Conservation (phyloP, 2,329 filamentous ascomycete species). For the Neonectria punicea region DNA sequence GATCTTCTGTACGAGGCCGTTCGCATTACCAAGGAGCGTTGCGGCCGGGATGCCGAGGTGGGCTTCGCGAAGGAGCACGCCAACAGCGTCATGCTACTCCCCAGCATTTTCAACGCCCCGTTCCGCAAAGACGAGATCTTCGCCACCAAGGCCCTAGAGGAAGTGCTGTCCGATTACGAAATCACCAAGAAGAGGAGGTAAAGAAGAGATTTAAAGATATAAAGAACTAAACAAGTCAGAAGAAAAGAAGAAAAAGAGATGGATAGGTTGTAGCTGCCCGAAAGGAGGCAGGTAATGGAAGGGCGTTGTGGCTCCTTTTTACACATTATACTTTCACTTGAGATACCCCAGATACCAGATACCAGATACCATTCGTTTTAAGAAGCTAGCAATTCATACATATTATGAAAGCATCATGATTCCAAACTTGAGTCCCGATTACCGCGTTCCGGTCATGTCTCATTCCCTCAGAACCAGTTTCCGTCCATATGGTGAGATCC, state of each 20-base stretch:
- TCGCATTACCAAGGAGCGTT: slow-evolving; percentile 71
- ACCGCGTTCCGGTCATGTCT: background rate
- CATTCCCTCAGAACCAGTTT: background rate
- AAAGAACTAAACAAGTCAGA: background rate
- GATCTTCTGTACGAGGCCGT: slow-evolving; percentile 80
- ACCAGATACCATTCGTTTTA: slow-evolving; percentile 38
- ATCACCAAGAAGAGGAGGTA: slow-evolving; percentile 58
- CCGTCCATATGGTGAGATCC: background rate
- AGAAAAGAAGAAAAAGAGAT: background rate
- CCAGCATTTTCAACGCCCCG: slow-evolving; percentile 68
- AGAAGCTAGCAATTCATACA: slow-evolving; percentile 31
- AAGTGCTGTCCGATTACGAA: slow-evolving; percentile 62
- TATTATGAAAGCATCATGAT: slow-evolving; percentile 21
- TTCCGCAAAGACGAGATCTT: slow-evolving; percentile 69
- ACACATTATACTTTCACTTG: slow-evolving; percentile 38
- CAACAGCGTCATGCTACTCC: slow-evolving; percentile 73
- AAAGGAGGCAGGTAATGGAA: slow-evolving; percentile 32
- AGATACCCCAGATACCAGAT: slow-evolving; percentile 44
- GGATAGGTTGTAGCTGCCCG: slow-evolving; percentile 1
- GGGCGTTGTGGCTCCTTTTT: slow-evolving; percentile 29
- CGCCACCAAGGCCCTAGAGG: slow-evolving; percentile 64
- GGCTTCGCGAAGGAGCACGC: slow-evolving; percentile 83
- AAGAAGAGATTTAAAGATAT: slow-evolving; percentile 28
- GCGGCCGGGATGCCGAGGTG: slow-evolving; percentile 73
- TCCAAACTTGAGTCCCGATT: slow-evolving; percentile 19